A percentile compares a stretch with the other conserved stretches of the same genome.
Conservation (phyloP, 192 early-diverging fungal species). For the Backusella luteola region DNA sequence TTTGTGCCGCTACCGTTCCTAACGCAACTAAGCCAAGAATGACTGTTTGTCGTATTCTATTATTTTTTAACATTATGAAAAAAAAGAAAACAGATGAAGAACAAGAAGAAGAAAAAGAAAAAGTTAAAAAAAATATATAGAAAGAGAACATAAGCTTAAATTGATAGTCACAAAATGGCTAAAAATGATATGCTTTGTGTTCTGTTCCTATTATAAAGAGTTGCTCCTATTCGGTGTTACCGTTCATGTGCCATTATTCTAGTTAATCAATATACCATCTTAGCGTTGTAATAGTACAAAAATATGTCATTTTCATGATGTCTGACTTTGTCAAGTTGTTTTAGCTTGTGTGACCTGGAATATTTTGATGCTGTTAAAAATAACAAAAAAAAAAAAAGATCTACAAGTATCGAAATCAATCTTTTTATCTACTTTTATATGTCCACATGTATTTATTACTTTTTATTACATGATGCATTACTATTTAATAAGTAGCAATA, state of each 20-base stretch:
- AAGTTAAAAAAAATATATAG: not conserved
- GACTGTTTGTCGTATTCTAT: not conserved
- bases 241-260: not conserved
- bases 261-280: not conserved
- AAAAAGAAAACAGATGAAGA: not conserved
- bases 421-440: too few species aligned
- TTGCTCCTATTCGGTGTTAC: not conserved
- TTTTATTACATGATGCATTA: too few species aligned
- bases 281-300: too few species aligned
- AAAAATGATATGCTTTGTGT: not conserved
- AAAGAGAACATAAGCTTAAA: not conserved
- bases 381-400: not conserved
- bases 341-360: not conserved
- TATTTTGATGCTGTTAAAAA: not conserved
- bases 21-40: not conserved
- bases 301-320: not conserved
- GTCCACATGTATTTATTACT: too few species aligned
- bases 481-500: too few species aligned
- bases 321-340: not conserved
- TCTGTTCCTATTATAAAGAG: not conserved
- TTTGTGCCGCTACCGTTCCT: not conserved
- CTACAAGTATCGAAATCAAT: too few species aligned
- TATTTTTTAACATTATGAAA: constrained; percentile 1
- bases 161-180: not conserved
- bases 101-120: not conserved